These are phyloP conservation scores for Graphilbum fragrans DNA, from an alignment of 2,329 filamentous ascomycete species.

Conservation along the genomic window DNA sequence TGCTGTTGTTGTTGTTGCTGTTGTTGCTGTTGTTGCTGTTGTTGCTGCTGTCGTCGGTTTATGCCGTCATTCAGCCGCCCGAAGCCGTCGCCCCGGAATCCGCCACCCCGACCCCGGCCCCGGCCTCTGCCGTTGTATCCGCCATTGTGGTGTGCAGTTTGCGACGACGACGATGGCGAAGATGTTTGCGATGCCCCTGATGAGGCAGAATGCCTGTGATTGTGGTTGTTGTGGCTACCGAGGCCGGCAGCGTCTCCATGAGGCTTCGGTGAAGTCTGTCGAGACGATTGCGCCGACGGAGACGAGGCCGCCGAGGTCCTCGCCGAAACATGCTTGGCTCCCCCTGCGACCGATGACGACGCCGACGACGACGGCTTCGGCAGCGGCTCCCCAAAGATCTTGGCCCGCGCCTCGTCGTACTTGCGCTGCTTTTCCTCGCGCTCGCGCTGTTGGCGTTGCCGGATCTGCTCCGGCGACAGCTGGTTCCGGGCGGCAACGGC, in stretches of 20 bases:
- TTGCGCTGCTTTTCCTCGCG: conserved; percentile 81
- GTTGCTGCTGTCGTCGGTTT: background rate
- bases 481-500: conserved; percentile 54
- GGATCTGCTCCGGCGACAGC: conserved; percentile 63
- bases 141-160: conserved; percentile 10
- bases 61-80: background rate
- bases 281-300: conserved; percentile 4
- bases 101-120: conserved; percentile 22
- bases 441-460: conserved; percentile 64
- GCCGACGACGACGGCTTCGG: conserved; percentile 17
- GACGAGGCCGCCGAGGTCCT: background rate
- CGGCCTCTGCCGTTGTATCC: conserved; percentile 32
- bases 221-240: conserved; percentile 14
- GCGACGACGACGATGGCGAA: conserved; percentile 8
- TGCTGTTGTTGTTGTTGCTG: background rate
- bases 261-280: conserved; percentile 5
- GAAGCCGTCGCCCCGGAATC: conserved; percentile 1
- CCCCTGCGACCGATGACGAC: background rate
- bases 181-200: background rate
- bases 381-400: conserved; percentile 59
- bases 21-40: background rate
- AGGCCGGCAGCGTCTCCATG: background rate
- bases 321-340: background rate
- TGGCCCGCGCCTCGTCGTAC: conserved; percentile 79
- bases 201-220: conserved; percentile 3